Percentiles rank a stretch among this genome's conserved stretches.
phyloP scores from a whole-genome alignment of 805 yeast species.

The Teunomyces barrocoloradensis region DNA sequence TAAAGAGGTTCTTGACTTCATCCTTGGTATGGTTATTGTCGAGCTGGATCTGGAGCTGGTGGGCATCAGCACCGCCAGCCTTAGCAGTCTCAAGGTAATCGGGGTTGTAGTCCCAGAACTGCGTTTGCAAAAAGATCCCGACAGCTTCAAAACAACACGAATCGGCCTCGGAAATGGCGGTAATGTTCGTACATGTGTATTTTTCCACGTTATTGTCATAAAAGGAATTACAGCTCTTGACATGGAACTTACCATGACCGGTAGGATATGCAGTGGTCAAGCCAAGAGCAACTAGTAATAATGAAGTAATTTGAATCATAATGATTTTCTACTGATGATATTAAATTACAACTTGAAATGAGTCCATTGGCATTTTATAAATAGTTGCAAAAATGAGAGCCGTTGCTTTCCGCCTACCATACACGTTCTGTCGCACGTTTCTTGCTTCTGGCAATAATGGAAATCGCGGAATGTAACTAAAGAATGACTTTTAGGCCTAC shows the following conservation, averaged over 20 bases:
- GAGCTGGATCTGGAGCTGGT: conserved; percentile 2
- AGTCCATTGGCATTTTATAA: no score
- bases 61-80: conserved; percentile 6
- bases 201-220: conserved; percentile 12
- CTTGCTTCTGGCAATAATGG: neutral
- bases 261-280: conserved; percentile 3
- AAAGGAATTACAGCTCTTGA: conserved; percentile 14
- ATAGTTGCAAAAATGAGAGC: no score
- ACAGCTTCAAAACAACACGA: conserved; percentile 42
- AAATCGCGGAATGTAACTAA: neutral
- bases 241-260: conserved; percentile 9
- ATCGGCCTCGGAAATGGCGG: conserved; percentile 42
- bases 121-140: conserved; percentile 41
- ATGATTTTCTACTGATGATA: neutral
- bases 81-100: conserved; percentile 10
- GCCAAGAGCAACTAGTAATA: conserved; percentile 4
- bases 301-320: neutral
- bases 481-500: neutral
- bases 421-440: neutral
- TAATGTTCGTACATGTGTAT: conserved; percentile 19
- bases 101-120: conserved; percentile 40
- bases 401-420: no score
- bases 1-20: conserved; percentile 28
- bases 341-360: neutral
- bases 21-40: conserved; percentile 1